Conservation (phyloP, 73 alveolate species). For the Strombidium stylifer region DNA sequence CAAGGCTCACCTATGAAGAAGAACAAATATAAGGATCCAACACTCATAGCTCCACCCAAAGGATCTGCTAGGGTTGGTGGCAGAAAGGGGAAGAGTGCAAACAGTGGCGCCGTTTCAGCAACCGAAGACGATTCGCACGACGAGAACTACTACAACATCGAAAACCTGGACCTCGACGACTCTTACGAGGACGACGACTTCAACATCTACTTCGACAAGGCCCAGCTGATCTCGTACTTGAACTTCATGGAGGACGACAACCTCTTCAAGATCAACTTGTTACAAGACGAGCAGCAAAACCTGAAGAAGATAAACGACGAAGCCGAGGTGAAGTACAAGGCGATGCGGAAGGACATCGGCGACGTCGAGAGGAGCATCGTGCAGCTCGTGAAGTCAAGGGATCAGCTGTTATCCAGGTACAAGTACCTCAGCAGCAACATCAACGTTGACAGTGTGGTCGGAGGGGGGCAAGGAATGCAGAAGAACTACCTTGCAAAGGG, state of each 20-base stretch:
- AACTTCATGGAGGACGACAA: conserved; percentile 42
- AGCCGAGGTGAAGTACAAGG: not conserved
- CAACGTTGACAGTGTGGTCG: not conserved
- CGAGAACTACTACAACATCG: no score
- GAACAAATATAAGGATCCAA: no score
- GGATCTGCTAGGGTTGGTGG: no score
- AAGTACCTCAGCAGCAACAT: not conserved
- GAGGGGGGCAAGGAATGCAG: not conserved
- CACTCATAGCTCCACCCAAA: not conserved
- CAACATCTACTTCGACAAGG: conserved; percentile 17
- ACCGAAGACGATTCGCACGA: not conserved
- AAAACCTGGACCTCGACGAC: no score
- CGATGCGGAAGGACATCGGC: not conserved
- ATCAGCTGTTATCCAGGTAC: not conserved
- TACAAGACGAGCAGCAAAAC: conserved; percentile 36
- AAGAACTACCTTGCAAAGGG: not conserved
- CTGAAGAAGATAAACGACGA: conserved; percentile 8
- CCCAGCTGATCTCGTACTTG: conserved; percentile 7
- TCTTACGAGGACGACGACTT: conserved; percentile 31
- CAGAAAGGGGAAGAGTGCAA: no score
- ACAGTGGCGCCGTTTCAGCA: no score
- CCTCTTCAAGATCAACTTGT: conserved; percentile 10
- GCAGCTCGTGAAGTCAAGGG: not conserved
- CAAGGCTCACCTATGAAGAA: not conserved
- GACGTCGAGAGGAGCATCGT: conserved; percentile 1